Evolutionary conservation across 2,329 filamentous ascomycete species (phyloP).

Genomic region (Chalaropsis thielavioides): DNA sequence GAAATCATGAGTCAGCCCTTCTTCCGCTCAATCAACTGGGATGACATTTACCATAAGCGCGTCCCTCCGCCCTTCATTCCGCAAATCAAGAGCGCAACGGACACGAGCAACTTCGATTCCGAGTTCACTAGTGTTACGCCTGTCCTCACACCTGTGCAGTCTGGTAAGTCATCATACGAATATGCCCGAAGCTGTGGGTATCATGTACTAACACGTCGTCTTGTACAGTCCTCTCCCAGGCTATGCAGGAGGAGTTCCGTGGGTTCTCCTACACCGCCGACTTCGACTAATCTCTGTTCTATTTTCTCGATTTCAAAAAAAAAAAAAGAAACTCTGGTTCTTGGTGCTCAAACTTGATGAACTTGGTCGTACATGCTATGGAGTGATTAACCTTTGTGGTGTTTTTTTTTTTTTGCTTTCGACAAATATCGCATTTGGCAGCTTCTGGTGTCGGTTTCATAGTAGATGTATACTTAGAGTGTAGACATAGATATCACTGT

Average conservation of each 20-base stretch:
- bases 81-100: slow-evolving; percentile 76
- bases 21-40: slow-evolving; percentile 96
- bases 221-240: slow-evolving; percentile 71
- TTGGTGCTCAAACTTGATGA: background rate
- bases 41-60: slow-evolving; percentile 94
- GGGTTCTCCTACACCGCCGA: slow-evolving; percentile 96
- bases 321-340: background rate
- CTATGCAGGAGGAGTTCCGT: slow-evolving; percentile 98
- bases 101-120: slow-evolving; percentile 99
- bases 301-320: background rate
- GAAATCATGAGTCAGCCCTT: slow-evolving; percentile 99
- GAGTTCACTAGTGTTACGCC: slow-evolving; percentile 98
- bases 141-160: slow-evolving; percentile 91
- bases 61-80: slow-evolving; percentile 81
- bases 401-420: background rate
- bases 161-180: slow-evolving; percentile 51
- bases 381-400: background rate
- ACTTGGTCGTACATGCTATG: background rate
- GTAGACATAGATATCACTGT: background rate
- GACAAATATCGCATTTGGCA: background rate
- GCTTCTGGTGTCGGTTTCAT: background rate
- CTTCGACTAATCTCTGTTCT: slow-evolving; percentile 45
- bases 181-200: background rate
- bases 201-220: background rate
- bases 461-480: background rate